phyloP scores from a whole-genome alignment of 2,329 filamentous ascomycete genomes.

The Scortechinia acanthostroma region DNA sequence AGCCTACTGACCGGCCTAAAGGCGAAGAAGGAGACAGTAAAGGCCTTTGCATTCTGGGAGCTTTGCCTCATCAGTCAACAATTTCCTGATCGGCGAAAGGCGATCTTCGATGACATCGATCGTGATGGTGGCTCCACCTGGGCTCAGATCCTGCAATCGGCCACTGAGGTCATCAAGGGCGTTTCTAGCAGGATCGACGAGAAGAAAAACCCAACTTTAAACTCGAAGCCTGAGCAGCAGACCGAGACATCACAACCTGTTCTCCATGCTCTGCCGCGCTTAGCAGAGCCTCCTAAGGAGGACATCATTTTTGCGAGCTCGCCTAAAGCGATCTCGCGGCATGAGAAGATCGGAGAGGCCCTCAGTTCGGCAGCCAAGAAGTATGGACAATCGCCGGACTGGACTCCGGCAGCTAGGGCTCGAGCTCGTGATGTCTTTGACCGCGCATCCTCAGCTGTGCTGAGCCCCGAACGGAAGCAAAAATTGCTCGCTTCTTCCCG shows the following conservation, averaged over 20 bases:
- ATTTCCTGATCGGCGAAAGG: constrained; percentile 69
- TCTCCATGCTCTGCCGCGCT: constrained; percentile 23
- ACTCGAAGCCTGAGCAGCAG: constrained; percentile 15
- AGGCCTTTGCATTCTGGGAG: constrained; percentile 88
- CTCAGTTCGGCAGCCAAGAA: not conserved
- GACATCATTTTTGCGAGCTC: not conserved
- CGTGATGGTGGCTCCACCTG: constrained; percentile 73
- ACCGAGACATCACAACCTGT: not conserved
- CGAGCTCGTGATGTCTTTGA: constrained; percentile 15
- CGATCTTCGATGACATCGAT: constrained; percentile 82
- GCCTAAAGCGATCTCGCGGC: not conserved
- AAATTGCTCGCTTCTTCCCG: constrained; percentile 22
- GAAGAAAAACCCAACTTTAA: constrained; percentile 43
- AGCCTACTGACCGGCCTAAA: constrained; percentile 79
- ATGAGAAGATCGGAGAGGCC: not conserved
- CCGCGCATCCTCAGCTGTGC: constrained; percentile 23
- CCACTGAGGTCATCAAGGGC: constrained; percentile 60
- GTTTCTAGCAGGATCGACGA: constrained; percentile 63
- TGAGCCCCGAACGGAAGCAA: constrained; percentile 27
- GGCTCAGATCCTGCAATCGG: constrained; percentile 68
- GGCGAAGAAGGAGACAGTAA: constrained; percentile 72
- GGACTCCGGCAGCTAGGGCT: not conserved
- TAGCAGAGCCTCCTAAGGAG: not conserved
- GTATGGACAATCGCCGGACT: not conserved
- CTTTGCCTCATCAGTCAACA: constrained; percentile 71